Evolutionary conservation across 345 rosid genomes (phyloP).

Genomic region (Bretschneidera sinensis): DNA sequence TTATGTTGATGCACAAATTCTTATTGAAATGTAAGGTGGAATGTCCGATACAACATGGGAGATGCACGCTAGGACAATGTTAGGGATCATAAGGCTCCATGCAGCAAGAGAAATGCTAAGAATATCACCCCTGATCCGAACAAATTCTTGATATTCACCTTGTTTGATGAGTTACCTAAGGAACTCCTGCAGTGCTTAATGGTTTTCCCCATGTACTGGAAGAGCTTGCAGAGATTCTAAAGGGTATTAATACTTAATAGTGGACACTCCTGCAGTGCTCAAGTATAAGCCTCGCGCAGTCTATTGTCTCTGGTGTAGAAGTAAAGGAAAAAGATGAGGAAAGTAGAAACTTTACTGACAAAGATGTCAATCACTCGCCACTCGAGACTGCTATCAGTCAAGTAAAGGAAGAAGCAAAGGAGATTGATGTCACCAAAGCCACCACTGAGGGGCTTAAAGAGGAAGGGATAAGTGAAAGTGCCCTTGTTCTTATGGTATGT

Average conservation of each 20-base stretch:
- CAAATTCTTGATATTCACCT: slow-evolving; percentile 72
- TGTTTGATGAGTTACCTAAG: slow-evolving; percentile 82
- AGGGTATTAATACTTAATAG: slow-evolving; percentile 33
- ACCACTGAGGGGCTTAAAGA: slow-evolving; percentile 56
- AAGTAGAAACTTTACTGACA: slow-evolving; percentile 8
- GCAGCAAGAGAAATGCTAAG: slow-evolving; percentile 89
- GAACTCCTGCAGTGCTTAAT: too few relatives aligned
- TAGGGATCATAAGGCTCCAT: slow-evolving; percentile 79
- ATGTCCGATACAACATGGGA: slow-evolving; percentile 62
- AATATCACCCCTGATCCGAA: slow-evolving; percentile 74
- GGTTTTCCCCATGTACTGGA: slow-evolving; percentile 67
- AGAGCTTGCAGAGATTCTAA: slow-evolving; percentile 62
- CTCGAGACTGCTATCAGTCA: slow-evolving; percentile 54
- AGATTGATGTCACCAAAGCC: slow-evolving; percentile 55
- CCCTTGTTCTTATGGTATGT: slow-evolving; percentile 55
- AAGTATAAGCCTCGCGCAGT: slow-evolving; percentile 43
- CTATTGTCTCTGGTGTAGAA: slow-evolving; percentile 25
- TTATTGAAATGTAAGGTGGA: slow-evolving; percentile 42
- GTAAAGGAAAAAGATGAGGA: slow-evolving; percentile 29
- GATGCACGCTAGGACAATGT: slow-evolving; percentile 71
- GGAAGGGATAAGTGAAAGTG: slow-evolving; percentile 71
- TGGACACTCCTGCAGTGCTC: slow-evolving; percentile 58
- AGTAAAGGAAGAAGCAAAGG: slow-evolving; percentile 57
- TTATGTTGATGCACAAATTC: slow-evolving; percentile 72
- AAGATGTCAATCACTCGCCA: slow-evolving; percentile 28